A percentile compares a stretch with the other conserved stretches of the same genome.
Evolutionary conservation across 2,329 filamentous ascomycete species (phyloP).

Genomic region (Nigrograna mackinnonii): DNA sequence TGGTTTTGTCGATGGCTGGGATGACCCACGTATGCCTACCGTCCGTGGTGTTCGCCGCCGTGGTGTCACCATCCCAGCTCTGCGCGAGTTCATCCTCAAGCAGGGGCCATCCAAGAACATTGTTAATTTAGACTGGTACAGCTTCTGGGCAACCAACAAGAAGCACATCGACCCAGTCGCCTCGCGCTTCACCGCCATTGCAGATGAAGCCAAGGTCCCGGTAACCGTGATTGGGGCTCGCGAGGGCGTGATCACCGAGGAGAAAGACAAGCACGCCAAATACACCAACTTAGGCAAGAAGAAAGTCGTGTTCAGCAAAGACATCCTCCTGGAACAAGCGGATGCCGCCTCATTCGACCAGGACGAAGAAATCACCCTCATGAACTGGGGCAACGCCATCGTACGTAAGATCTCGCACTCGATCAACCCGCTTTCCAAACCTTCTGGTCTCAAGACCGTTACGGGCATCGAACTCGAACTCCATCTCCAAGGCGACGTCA

Average conservation of each 20-base stretch:
- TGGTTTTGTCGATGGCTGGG: constrained; percentile 80
- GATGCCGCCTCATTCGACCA: constrained; percentile 81
- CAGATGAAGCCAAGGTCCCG: constrained; percentile 71
- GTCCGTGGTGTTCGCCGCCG: constrained; percentile 77
- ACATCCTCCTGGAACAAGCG: constrained; percentile 81
- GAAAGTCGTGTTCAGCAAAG: constrained; percentile 77
- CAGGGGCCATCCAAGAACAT: constrained; percentile 85
- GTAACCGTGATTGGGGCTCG: constrained; percentile 69
- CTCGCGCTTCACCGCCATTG: constrained; percentile 59
- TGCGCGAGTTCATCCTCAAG: constrained; percentile 82
- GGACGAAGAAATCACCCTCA: constrained; percentile 90
- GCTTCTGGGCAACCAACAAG: constrained; percentile 59
- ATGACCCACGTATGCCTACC: constrained; percentile 85
- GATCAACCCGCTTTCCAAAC: constrained; percentile 53
- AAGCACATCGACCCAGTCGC: constrained; percentile 56
- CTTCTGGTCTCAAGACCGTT: constrained; percentile 55
- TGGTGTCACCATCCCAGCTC: constrained; percentile 77
- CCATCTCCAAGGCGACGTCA: constrained; percentile 91
- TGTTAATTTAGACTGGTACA: constrained; percentile 81
- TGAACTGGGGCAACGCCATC: constrained; percentile 94
- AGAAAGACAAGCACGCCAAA: constrained; percentile 88
- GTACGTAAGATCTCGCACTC: constrained; percentile 67
- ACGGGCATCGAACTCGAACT: constrained; percentile 78
- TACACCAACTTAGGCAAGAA: constrained; percentile 84
- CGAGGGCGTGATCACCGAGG: constrained; percentile 60